A percentile compares a stretch with the other conserved stretches of the same genome.
Conservation (phyloP, 768 basidiomycete genomes). For the Leccinum uliginosum region DNA sequence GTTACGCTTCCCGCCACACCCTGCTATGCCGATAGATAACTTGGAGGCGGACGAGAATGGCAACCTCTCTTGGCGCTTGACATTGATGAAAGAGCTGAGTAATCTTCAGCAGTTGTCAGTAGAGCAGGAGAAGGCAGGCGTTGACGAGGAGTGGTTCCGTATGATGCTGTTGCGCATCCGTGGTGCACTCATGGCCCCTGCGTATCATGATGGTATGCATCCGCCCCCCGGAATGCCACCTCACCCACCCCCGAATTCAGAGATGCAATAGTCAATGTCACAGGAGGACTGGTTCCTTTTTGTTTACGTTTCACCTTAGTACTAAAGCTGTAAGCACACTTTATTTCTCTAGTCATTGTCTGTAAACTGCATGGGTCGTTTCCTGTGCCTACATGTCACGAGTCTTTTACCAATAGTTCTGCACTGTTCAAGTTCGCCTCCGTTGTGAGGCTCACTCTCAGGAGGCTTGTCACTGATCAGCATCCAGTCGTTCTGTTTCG, state of each 20-base stretch:
- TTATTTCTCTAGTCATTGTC: neutral
- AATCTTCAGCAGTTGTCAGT: constrained; percentile 71
- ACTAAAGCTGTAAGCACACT: constrained; percentile 1
- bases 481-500: neutral
- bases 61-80: constrained; percentile 73
- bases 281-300: neutral
- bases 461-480: too few relatives aligned
- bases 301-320: constrained; percentile 3
- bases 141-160: constrained; percentile 79
- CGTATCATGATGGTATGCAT: constrained; percentile 35
- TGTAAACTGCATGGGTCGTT: constrained; percentile 1
- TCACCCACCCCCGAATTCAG: constrained; percentile 32
- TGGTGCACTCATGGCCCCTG: constrained; percentile 58
- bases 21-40: constrained; percentile 63
- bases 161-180: constrained; percentile 83
- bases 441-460: too few relatives aligned
- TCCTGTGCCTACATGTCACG: neutral
- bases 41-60: constrained; percentile 75
- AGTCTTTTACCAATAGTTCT: neutral
- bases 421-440: neutral
- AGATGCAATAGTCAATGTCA: constrained; percentile 25
- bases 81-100: constrained; percentile 77
- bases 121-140: constrained; percentile 79
- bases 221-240: constrained; percentile 35
- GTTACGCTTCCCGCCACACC: constrained; percentile 58